These are phyloP conservation scores for Alliaria petiolata DNA, from an alignment of 345 rosid genomes.

Conservation along the genomic window DNA sequence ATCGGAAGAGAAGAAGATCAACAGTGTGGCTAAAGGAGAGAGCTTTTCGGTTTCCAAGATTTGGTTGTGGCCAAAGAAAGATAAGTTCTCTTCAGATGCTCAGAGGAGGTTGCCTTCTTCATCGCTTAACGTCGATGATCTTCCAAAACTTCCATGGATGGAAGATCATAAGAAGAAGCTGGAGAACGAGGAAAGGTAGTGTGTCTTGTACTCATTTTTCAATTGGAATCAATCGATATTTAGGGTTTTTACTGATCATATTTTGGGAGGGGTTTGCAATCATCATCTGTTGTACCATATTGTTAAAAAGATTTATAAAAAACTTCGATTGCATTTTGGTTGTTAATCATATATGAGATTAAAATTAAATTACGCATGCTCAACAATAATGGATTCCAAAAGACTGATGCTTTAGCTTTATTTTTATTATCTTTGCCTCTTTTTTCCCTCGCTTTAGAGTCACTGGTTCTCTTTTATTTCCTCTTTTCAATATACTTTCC, in stretches of 20 bases:
- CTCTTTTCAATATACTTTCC: conserved; percentile 28
- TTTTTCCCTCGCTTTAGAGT: conserved; percentile 23
- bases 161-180: conserved; percentile 42
- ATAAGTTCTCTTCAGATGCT: conserved; percentile 49
- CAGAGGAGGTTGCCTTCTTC: conserved; percentile 53
- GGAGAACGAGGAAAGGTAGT: conserved; percentile 32
- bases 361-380: neutral
- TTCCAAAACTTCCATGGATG: conserved; percentile 74
- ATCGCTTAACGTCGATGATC: conserved; percentile 43
- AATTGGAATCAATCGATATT: neutral
- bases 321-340: neutral
- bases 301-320: conserved; percentile 20
- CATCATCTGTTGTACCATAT: conserved; percentile 30
- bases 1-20: conserved; percentile 57
- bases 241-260: conserved; percentile 17
- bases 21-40: conserved; percentile 62
- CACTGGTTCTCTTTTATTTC: conserved; percentile 24
- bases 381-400: conserved; percentile 26
- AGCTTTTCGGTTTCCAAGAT: conserved; percentile 85
- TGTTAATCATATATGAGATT: conserved; percentile 21
- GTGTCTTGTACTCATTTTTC: neutral
- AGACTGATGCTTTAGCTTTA: conserved; percentile 28
- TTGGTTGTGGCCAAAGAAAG: conserved; percentile 86
- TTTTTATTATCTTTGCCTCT: conserved; percentile 14
- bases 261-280: neutral